Conservation (phyloP, 345 rosid species). For the Eucalyptus lansdowneana region DNA sequence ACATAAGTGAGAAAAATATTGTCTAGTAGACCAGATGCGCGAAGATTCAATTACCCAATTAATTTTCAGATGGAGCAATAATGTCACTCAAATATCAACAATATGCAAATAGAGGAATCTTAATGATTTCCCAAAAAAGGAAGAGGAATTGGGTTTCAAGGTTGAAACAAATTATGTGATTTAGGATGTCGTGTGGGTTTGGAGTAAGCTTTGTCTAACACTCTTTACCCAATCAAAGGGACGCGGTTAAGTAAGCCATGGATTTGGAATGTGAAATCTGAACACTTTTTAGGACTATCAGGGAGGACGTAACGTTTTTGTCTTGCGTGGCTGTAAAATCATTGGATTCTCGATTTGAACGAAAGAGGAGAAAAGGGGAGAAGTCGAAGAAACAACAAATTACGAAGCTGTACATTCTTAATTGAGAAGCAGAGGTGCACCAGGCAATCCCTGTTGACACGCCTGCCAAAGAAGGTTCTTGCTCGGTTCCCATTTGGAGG, state of each 20-base stretch:
- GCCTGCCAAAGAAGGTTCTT: background rate
- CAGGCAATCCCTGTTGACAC: background rate
- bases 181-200: rapidly evolving
- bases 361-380: background rate
- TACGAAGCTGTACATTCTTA: background rate
- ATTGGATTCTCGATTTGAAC: background rate
- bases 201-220: background rate
- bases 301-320: background rate
- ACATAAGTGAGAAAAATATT: background rate
- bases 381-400: background rate
- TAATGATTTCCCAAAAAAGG: rapidly evolving
- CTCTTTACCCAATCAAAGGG: background rate
- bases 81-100: too few relatives aligned
- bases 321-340: background rate
- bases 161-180: background rate
- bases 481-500: background rate
- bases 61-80: background rate
- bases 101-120: background rate
- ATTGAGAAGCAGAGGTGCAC: background rate
- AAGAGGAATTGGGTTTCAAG: background rate
- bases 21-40: rapidly evolving
- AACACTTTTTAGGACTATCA: background rate
- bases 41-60: background rate
- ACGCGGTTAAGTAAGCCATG: background rate
- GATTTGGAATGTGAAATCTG: too few relatives aligned